Base-by-base conservation (phyloP, 805 yeast genomes). In the Hagleromyces aurorensis region DNA sequence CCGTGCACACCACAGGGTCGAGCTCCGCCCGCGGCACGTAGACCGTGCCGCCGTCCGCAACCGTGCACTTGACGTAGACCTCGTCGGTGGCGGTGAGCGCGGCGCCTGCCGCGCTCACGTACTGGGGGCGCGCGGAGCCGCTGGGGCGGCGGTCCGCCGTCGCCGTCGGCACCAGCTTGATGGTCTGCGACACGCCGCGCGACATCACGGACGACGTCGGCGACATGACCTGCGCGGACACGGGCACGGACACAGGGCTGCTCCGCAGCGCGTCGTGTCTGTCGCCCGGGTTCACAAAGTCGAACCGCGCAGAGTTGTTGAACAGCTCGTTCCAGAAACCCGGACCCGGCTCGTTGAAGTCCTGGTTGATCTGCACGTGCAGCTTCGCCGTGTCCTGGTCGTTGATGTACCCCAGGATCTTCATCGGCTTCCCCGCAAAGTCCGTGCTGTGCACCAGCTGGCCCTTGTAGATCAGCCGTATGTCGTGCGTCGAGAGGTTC, bases 261-360 rank as follows among this genome's bases (percentile, higher is more conserved):
- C n/a, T n/a, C n/a, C n/a, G n/a, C n/a, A n/a, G n/a, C n/a, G n/a
- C n/a, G n/a, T n/a, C n/a, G n/a, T n/a, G n/a, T n/a, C n/a, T n/a
- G n/a, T n/a, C 17, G 13, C 30, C 28, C 22, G 30, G 23, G n/a
- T 19, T 29, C 43, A 40, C 34, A 26, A 45, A 45, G 10, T 40
- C 40, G 13, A 43, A 43, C 15, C 46, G 19, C 13, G 40, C 47
- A 1, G 40, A 34, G 20, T 32, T 43, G 25, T 37, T 34, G 29
- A 48, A 43, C 21, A 48, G 26, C 26, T 48, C 47, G 23, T 34
- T 44, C 57, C 57, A 53, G 36, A 50, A 53, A 5, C 50, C 48
- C 3, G 49, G 48, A 5, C 44, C 46, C 3, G 41, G 32, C 19
- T 46, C 54, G 4, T 34, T 24, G 11, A 40, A 40, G 12, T 43